Evolutionary conservation across 257 asterid species (phyloP).

Genomic region (Echites panduratus): DNA sequence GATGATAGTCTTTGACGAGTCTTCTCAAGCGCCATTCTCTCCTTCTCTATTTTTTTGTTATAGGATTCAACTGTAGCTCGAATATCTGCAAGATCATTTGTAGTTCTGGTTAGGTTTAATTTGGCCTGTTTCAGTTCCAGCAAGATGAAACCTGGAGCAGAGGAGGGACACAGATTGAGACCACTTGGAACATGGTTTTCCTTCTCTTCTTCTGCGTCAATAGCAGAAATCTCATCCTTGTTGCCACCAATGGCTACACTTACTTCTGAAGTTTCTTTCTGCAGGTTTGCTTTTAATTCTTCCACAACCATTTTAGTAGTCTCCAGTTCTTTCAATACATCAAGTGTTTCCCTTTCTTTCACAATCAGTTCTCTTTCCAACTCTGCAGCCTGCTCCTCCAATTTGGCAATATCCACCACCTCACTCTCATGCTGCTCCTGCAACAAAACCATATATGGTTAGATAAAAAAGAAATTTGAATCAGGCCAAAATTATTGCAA

Average conservation of each 20-base stretch:
- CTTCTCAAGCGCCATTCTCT: conserved; percentile 68
- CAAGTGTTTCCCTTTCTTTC: conserved; percentile 79
- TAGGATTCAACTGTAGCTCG: conserved; percentile 68
- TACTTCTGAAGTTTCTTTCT: conserved; percentile 50
- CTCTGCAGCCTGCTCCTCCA: conserved; percentile 71
- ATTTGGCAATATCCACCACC: conserved; percentile 37
- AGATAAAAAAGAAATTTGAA: background rate
- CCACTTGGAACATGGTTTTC: conserved; percentile 10
- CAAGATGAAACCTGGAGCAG: conserved; percentile 60
- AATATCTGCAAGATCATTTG: conserved; percentile 65
- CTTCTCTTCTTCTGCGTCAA: conserved; percentile 15
- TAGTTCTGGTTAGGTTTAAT: conserved; percentile 53
- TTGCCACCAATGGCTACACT: conserved; percentile 22
- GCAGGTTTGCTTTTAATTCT: conserved; percentile 57
- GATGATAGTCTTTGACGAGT: conserved; percentile 69
- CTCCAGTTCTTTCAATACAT: conserved; percentile 72
- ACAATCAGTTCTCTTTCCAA: conserved; percentile 52
- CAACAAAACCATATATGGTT: background rate
- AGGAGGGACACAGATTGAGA: conserved; percentile 35
- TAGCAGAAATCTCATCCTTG: conserved; percentile 10
- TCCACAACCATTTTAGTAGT: conserved; percentile 50
- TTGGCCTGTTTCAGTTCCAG: conserved; percentile 81
- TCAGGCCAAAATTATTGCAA: background rate
- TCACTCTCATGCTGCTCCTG: conserved; percentile 34
- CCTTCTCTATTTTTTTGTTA: conserved; percentile 69